These are phyloP conservation scores for Primulina eburnea DNA, from an alignment of 257 asterid species.

Conservation along the genomic window DNA sequence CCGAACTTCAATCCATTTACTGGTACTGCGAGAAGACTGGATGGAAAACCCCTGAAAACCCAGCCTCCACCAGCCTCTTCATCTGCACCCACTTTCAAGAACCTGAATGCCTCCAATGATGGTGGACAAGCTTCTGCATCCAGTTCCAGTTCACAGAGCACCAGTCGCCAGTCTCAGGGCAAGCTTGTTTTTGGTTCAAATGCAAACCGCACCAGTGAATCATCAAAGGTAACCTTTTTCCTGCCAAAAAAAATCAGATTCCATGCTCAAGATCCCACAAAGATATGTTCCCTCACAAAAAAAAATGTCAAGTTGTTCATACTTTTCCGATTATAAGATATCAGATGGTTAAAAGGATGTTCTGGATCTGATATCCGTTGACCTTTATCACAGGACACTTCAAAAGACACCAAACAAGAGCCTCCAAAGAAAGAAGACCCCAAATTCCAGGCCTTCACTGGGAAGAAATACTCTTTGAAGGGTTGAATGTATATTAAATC, in stretches of 20 bases:
- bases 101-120: constrained; percentile 33
- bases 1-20: constrained; percentile 85
- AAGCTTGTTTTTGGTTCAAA: constrained; percentile 93
- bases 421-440: constrained; percentile 75
- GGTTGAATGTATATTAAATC: constrained; percentile 42
- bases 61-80: constrained; percentile 56
- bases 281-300: neutral
- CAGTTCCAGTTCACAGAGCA: constrained; percentile 58
- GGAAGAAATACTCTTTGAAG: constrained; percentile 71
- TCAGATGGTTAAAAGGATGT: neutral
- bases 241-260: neutral
- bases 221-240: constrained; percentile 49
- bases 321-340: neutral
- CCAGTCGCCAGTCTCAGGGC: constrained; percentile 77
- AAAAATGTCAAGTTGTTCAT: neutral
- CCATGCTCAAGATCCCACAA: neutral
- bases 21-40: constrained; percentile 82
- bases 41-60: constrained; percentile 66
- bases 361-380: constrained; percentile 9
- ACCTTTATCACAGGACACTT: constrained; percentile 42
- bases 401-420: constrained; percentile 62
- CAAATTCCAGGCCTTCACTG: constrained; percentile 64
- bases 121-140: constrained; percentile 47
- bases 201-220: constrained; percentile 43
- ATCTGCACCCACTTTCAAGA: constrained; percentile 49